Percentiles rank a stretch among this genome's conserved stretches.
Conservation (phyloP, 2,329 filamentous ascomycete species). For the Byssochlamys sp. region DNA sequence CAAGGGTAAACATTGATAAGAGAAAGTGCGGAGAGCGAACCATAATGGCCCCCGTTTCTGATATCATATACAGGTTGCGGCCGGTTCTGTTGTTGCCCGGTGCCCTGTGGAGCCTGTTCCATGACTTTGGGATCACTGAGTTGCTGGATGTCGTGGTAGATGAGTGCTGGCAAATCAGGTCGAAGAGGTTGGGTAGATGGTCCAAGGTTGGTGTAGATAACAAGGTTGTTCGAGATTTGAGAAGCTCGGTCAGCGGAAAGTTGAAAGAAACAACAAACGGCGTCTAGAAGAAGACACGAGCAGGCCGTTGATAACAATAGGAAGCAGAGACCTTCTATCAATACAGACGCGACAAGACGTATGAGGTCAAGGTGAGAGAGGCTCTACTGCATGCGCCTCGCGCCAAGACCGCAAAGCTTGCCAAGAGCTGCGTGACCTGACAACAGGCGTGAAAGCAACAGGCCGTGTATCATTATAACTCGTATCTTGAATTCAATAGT, state of each 20-base stretch:
- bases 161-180: background rate
- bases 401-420: background rate
- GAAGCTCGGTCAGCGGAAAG: background rate
- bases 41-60: constrained; percentile 66
- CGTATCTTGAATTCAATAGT: no score
- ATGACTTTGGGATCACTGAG: constrained; percentile 26
- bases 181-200: background rate
- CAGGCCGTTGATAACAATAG: background rate
- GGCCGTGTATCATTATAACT: background rate
- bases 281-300: background rate
- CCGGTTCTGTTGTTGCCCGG: constrained; percentile 51
- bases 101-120: constrained; percentile 47
- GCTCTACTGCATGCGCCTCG: background rate
- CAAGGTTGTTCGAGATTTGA: background rate
- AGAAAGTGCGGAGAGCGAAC: constrained; percentile 38
- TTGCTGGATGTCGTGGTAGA: background rate
- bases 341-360: background rate
- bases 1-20: constrained; percentile 3
- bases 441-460: background rate
- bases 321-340: background rate
- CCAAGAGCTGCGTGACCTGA: background rate
- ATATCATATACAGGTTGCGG: constrained; percentile 62
- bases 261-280: background rate
- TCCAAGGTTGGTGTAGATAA: background rate
- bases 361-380: background rate